Evolutionary conservation across 2,329 filamentous ascomycete species (phyloP), one percentile per base, ranked within the genome.

Genomic region (Clarireedia sp.): DNA sequence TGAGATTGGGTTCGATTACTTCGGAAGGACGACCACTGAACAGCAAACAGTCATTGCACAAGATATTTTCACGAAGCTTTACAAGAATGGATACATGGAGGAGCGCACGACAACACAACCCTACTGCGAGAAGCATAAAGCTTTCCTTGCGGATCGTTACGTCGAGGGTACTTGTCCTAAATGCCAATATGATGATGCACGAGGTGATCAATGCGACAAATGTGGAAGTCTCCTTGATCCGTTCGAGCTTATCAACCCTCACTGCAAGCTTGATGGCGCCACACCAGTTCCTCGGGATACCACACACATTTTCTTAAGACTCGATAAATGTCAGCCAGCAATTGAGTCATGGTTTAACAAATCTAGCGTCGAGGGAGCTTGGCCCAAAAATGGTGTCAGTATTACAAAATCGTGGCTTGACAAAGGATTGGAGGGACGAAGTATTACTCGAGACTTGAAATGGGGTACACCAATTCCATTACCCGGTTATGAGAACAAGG

Each of bases 41-140:
- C 82, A 94, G 66, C 94, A 97, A 73, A 96, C 90, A 21, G 82
- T 90, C 63, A 97, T 99, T 65, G 89, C 91, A 9, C 94, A 97
- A 73, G 83, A 89, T 60, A 91, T 97, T 62, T 97, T 97, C 73
- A 75, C 78, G 55, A 85, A 90, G 70, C 81, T 99, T n/a, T 79
- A 90, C 74, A 80, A 94, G 61, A 96, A 96, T 66, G 90, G 88
- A 26, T 95, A 84, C 68, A 78, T 97, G 57, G 86, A 91, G 70
- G 90, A 97, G 77, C 82, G 88, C 62, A 87, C 85, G 57, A 94
- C 90, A 9, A 86, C 82, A 24, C 94, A 99, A 72, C 90, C 92
- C 23, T 97, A 90, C 75, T 97, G 94, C 72, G 86, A 90, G 61
- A 77, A 80, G 56, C 87, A 92, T 69, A 72, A 79, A 48, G 81